Conservation (phyloP, 2,329 filamentous ascomycete species). For the Alternaria viburni region DNA sequence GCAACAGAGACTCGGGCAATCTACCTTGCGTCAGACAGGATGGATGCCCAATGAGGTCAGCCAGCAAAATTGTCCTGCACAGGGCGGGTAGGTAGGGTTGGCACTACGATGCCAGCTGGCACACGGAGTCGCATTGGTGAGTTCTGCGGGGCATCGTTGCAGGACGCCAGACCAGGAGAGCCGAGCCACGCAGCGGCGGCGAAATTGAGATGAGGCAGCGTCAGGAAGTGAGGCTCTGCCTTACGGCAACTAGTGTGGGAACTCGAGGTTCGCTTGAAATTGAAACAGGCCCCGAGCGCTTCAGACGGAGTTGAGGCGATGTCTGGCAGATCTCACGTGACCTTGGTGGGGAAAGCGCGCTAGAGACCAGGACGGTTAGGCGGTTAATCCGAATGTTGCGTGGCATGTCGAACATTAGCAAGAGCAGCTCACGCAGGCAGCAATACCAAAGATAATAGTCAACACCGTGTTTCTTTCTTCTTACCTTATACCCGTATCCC, state of each 20-base stretch:
- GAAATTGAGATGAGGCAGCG: conserved; percentile 19
- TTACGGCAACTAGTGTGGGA: conserved; percentile 7
- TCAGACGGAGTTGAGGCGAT: conserved; percentile 14
- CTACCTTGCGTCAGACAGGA: conserved; percentile 44
- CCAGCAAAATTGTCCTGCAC: conserved; percentile 42
- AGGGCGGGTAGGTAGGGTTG: conserved; percentile 43
- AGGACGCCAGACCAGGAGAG: conserved; percentile 27
- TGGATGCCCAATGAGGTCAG: conserved; percentile 38
- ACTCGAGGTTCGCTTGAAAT: conserved; percentile 7
- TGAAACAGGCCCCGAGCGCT: conserved; percentile 13
- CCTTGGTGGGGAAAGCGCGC: conserved; percentile 12
- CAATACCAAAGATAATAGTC: conserved; percentile 26
- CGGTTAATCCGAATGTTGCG: conserved; percentile 32
- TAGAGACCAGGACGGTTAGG: conserved; percentile 16
- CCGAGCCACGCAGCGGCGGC: conserved; percentile 32
- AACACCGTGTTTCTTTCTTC: conserved; percentile 28
- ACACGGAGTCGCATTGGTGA: conserved; percentile 37
- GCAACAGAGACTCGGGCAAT: conserved; percentile 44
- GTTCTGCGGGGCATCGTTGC: conserved; percentile 38
- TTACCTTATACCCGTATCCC: conserved; percentile 11
- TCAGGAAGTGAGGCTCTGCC: conserved; percentile 34
- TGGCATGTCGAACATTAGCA: conserved; percentile 47
- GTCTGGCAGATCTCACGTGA: conserved; percentile 13
- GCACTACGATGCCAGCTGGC: conserved; percentile 42
- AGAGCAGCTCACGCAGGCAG: conserved; percentile 39